Base-by-base conservation (phyloP, 306 rosid genomes). In the Cicer cuneatum region DNA sequence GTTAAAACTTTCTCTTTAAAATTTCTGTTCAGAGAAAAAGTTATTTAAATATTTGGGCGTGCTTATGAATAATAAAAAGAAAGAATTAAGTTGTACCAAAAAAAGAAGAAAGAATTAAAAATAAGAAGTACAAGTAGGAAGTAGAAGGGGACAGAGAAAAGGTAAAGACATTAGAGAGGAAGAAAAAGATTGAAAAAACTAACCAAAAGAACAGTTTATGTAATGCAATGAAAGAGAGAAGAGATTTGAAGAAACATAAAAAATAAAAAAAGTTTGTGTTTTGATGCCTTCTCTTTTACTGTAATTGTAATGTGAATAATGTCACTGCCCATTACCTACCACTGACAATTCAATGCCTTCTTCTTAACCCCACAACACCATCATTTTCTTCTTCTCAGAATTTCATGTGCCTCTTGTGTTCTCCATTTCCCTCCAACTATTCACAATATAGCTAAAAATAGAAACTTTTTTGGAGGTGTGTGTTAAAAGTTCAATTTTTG, bases 291-390 rank as follows among this genome's bases (percentile, higher is more conserved):
- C 84, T 54, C 75, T 85, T 89, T 89, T 85, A 87, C 93, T 81
- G 82, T 79, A 79, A 29, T 29, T 87, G 85, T 69, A 86, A 67
- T 83, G 84, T 79, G 81, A 83, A 69, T 69, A 73, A 49, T 80
- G 73, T 81, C 78, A 80, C 78, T 82, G 58, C 78, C 74, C 82
- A 74, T 77, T 85, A 90, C 93, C 96, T 74, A 85, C 88, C 88
- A 75, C 88, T 84, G 90, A 88, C 71, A 87, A 82, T 83, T 85
- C 92, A 89, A 71, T 84, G 75, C 82, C 86, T 83, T 79, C 88
- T 81, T 83, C 61, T 79, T 83, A 83, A 75, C 84, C 84, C 85
- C 87, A 74, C 85, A 87, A 29, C 87, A 74, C 85, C 88, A 75
- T 84, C 82, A 76, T 81, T 78, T 75, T 21, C 76, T 59, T 78